Evolutionary conservation across 208 protist species (phyloP), one percentile per base, ranked within the genome.

Genomic region (Acanthamoeba castellanii): DNA sequence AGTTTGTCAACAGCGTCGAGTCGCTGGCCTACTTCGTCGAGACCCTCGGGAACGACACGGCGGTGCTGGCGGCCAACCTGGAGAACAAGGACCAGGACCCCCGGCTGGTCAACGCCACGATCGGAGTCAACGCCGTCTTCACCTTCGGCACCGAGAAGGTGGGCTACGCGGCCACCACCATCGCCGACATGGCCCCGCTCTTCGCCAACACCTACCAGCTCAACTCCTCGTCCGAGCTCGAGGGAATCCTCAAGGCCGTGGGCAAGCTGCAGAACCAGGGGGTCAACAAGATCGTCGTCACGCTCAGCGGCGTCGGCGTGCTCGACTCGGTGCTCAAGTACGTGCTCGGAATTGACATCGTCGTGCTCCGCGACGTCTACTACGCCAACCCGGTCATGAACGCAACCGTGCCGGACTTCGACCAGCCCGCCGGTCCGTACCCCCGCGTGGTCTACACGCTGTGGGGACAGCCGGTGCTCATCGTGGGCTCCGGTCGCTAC

Each of bases 201-300:
- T 34, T 84, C 74, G 47, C 32, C 74, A 50, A 50, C 22, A 27
- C 42, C 13, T 27, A 84, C 32, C 34, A 84, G 34, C 34, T 30
- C 14, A 50, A 27, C 11, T 27, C 74, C 74, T 50, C 22, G 32
- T 27, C 34, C 42, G 74, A 84, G 74, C 32, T 84, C 8, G 74
- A 27, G 11, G 74, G 74, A 6, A 84, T 84, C 6, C 74, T 27
- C 1, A 42, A 50, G 34, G 74, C 74, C 74, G 74, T 84, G 42
- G 74, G 74, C 34, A 84, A 25, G 32, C 34, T 84, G 74, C 74
- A 84, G 74, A 84, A 84, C 74, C 32, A 18, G 27, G 74, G 74
- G 32, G 74, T 84, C 16, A 84, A 84, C 74, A 84, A 84, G 9
- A 84, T 84, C 30, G 47, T 84, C n/a, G 74, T 84, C 32, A 50